phyloP scores from a whole-genome alignment of 23 red algal genomes.

The Gracilariopsis chorda region DNA sequence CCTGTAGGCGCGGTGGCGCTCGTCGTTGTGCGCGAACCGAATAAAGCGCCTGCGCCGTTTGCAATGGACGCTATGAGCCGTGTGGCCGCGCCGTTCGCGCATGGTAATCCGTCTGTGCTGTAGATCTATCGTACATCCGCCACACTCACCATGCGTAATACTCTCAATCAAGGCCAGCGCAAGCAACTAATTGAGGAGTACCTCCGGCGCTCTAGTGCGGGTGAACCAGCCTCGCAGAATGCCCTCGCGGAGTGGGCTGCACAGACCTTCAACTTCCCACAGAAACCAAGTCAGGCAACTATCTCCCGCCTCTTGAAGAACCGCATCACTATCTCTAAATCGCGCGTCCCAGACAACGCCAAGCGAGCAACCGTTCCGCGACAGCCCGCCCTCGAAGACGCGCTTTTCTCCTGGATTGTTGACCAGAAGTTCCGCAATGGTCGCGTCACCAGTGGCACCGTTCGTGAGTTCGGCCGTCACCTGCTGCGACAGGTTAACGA shows the following conservation, averaged over 20 bases:
- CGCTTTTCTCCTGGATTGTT: constrained; percentile 40
- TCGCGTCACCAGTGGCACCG: constrained; percentile 1
- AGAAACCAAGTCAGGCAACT: constrained; percentile 6
- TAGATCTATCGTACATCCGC: no score
- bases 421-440: constrained; percentile 27
- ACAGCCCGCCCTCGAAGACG: constrained; percentile 15
- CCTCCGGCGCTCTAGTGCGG: background rate
- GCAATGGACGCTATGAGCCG: no score
- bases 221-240: background rate
- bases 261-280: background rate
- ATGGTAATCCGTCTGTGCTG: no score
- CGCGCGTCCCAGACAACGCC: background rate
- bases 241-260: constrained; percentile 21
- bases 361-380: background rate
- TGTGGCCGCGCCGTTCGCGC: no score
- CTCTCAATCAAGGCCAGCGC: constrained; percentile 10
- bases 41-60: no score
- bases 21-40: no score
- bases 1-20: no score
- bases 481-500: background rate
- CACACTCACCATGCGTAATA: constrained; percentile 6
- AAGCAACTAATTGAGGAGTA: constrained; percentile 23
- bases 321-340: background rate
- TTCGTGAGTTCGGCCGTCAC: background rate
- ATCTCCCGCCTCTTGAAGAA: constrained; percentile 38